Evolutionary conservation across 163 green algal species (phyloP), one percentile per base, ranked within the genome.

Genomic region (Chlorella variabilis): DNA sequence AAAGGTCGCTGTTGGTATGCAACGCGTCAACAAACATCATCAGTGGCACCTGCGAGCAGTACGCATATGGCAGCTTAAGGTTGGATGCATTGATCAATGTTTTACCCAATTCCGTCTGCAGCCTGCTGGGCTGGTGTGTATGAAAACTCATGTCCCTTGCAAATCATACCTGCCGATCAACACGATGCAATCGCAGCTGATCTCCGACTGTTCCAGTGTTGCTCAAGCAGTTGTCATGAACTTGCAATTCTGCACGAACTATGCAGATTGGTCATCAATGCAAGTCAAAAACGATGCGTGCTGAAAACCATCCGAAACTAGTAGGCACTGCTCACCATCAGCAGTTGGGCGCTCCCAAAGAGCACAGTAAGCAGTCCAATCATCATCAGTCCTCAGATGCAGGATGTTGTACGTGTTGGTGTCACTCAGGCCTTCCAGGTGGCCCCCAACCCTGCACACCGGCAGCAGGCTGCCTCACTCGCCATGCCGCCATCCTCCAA

Each of bases 351-450:
- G n/a, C 38, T 69, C n/a, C 73, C 73, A 80, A 3, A 39, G 39
- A 33, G 65, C 71, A 78, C 88, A 91, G 39, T 90, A 86, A 29
- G 70, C 49, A 66, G 86, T 45, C 89, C 89, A 92, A 68, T 92
- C 89, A 17, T 75, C 75, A 81, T 92, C 89, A 15, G 87, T 73
- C 3, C 89, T 78, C 68, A 92, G 58, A 66, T 92, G 87, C 69
- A 92, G 41, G 20, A 87, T 82, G 66, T 91, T 91, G 84, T 86
- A 92, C 18, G 27, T 69, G 15, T 58, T 58, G 6, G 27, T 78
- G 38, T 39, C 20, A 45, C 31, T 75, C 31, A 56, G 31, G 23
- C 51, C 33, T 29, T 70, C 42, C 45, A 89, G 48, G 27, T 78
- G 58, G 38, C n/a, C 62, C 13, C 80, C 41, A 18, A 65, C 59